Base-by-base conservation (phyloP, 176 grass and related monocot genomes). In the Miscanthus lutarioriparius region DNA sequence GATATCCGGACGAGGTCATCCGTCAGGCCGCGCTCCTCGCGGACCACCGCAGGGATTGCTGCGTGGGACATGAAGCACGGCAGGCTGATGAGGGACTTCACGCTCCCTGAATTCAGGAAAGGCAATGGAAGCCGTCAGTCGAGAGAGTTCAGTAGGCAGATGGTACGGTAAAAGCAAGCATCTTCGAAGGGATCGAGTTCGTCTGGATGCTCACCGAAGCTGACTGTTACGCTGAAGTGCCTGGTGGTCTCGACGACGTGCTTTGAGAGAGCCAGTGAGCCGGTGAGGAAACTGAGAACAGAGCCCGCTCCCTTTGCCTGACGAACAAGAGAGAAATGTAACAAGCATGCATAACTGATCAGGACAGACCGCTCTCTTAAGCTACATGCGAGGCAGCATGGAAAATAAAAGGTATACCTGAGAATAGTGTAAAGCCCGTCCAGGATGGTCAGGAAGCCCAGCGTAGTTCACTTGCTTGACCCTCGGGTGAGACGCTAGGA, bases 51-150 rank as follows among this genome's bases (percentile, higher is more conserved):
- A 2, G 91, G 93, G 61, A 98, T 98, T 89, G 91, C 90, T 4
- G 96, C 93, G 63, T 98, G 96, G 8, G 93, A 98, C 96, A 98
- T 96, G 86, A 98, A 98, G 93, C 96, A 98, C 28, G 96, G 96
- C 81, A 98, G 67, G 71, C 93, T 98, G 84, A 98, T 96, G 3
- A 98, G 86, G 0, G 96, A 98, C 70, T 96, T 95, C 91, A 98
- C 96, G 14, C 96, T 98, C 33, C 96, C 96, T 98, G 86, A 70
- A 89, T 83, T 40, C 2, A 43, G 3, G 14, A 12, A 33, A 56
- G 3, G 4, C 5, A 11, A 6, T 40, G 40, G 3, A 74, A 78
- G 11, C 4, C 7, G 43, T 2, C 2, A 2, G 15, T 9, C 2
- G 13, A 25, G 13, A 25, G 7, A 32, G 27, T 26, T 67, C 28